Base-by-base conservation (phyloP, 2,329 filamentous ascomycete species). In the Pleurostoma richardsiae region DNA sequence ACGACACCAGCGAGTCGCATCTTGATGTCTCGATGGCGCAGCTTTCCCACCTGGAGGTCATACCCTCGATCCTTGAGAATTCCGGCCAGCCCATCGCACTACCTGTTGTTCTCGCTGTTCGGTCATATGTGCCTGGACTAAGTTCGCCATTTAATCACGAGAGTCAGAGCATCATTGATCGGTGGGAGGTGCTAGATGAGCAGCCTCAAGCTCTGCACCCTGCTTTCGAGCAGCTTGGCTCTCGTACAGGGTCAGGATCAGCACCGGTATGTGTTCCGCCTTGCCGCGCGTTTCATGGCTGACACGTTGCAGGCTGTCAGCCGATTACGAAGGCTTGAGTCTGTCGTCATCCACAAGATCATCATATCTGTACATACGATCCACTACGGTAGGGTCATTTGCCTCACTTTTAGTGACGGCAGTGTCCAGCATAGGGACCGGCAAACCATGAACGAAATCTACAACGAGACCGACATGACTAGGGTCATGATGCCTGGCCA, bases 391-490 rank as follows among this genome's bases (percentile, higher is more conserved):
- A 89, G 82, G 49, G 74, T 86, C 2, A 53, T 96, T 3, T 83
- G 85, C 30, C 73, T 96, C 49, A 77, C 79, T 29, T 88, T 88
- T 56, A 87, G 87, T 51, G 90, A 96, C 60, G 88, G 91, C 8
- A 86, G 83, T 0, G 73, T 95, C 4, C 85, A 94, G 55, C 88
- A 92, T 63, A 82, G 88, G 47, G 87, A 95, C 58, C 80, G 90
- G 8, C 74, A 79, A 42, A 87, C 81, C 0, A 85, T 95, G 77
- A 74, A 81, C 4, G 76, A 84, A 45, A 71, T 91, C 1, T 83
- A 80, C 52, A 76, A 79, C 4, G 78, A 85, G 47, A 74, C 77
- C 29, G 85, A 86, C 55, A 67, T 80, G 6, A 77, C 81, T 40
- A 81, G 73, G 41, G 80, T 95, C 30, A 81, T 79, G 51, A 86